Conservation (phyloP, 2,329 filamentous ascomycete genomes). For the Microdochium nivale region DNA sequence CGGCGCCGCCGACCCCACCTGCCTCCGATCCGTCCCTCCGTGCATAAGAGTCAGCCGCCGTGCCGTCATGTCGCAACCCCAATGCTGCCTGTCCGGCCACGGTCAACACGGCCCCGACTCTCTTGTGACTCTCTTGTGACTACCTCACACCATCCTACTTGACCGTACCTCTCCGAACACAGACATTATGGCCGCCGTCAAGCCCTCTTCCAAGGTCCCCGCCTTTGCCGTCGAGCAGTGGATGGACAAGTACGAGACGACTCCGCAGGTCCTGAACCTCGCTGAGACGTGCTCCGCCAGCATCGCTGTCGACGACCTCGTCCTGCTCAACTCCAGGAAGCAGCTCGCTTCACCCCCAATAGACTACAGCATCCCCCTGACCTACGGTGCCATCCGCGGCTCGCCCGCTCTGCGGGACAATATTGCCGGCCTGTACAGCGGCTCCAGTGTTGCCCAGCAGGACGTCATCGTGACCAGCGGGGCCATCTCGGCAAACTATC, state of each 20-base stretch:
- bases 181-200: constrained; percentile 7
- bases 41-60: no score
- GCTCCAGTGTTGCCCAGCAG: constrained; percentile 30
- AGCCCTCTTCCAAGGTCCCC: constrained; percentile 45
- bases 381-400: constrained; percentile 66
- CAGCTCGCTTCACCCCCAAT: constrained; percentile 30
- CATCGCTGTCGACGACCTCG: constrained; percentile 61
- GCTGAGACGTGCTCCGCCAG: constrained; percentile 74
- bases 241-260: constrained; percentile 54
- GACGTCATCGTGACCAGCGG: constrained; percentile 71
- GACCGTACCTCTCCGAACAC: no score
- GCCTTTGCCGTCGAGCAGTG: constrained; percentile 66
- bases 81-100: no score
- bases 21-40: no score
- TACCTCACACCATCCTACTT: no score
- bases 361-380: constrained; percentile 50
- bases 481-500: constrained; percentile 76
- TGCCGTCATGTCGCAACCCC: no score
- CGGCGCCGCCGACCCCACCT: no score
- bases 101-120: no score
- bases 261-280: constrained; percentile 55
- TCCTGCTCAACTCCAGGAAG: constrained; percentile 48
- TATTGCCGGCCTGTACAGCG: constrained; percentile 54
- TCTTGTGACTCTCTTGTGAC: no score
- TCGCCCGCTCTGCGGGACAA: constrained; percentile 54